A percentile compares a stretch with the other conserved stretches of the same genome.
Conservation (phyloP, 371 early-diverging fungal species). For the Syncephalis fuscata region DNA sequence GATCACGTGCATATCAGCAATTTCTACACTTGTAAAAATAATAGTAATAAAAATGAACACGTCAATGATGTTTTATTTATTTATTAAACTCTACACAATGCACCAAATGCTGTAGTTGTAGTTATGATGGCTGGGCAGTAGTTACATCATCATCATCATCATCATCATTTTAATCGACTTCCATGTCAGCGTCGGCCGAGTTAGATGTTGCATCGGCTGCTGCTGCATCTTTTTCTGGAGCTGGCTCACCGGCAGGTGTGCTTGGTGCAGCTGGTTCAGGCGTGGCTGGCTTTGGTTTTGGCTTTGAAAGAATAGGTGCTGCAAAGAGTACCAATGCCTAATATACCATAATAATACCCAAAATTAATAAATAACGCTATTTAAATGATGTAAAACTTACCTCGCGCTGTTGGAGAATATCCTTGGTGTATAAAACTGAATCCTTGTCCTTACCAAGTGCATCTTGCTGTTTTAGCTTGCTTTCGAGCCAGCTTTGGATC, state of each 20-base stretch:
- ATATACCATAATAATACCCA: background rate
- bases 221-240: constrained; percentile 12
- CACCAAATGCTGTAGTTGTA: no score
- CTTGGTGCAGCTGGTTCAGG: constrained; percentile 29
- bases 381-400: constrained; percentile 6
- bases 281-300: constrained; percentile 57
- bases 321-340: constrained; percentile 1
- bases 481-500: constrained; percentile 80
- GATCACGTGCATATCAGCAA: no score
- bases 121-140: no score
- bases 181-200: no score
- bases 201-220: no score
- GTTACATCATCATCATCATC: no score
- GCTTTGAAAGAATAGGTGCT: constrained; percentile 71
- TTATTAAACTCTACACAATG: no score
- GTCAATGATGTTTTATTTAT: no score
- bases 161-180: no score
- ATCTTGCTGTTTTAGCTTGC: constrained; percentile 54
- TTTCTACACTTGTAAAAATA: no score
- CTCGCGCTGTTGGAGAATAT: constrained; percentile 65
- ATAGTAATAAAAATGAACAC: no score
- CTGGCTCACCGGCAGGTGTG: constrained; percentile 14
- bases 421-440: constrained; percentile 46
- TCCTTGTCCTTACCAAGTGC: constrained; percentile 53
- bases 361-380: background rate